Base-by-base conservation (phyloP, 768 basidiomycete species). In the Lentinula lateritia region DNA sequence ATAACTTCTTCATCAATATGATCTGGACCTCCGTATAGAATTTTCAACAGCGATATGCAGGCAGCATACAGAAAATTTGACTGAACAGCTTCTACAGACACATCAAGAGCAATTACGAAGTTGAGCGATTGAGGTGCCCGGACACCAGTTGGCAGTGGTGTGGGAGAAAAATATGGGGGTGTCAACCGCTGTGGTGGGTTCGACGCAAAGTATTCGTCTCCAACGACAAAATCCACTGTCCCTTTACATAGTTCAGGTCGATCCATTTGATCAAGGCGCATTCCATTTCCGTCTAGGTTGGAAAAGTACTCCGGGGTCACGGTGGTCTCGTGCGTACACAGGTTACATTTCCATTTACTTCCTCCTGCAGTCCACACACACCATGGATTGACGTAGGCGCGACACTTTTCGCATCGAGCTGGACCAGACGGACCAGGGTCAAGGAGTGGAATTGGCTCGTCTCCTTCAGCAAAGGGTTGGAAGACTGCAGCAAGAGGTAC, bases 311-410 rank as follows among this genome's bases (percentile, higher is more conserved):
- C 88, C 10, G 86, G 72, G 10, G 66, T 65, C 95, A 96, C 95
- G 77, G 86, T 81, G n/a, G 91, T 93, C 68, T 90, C 85, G 65
- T 87, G 83, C 2, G 78, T 74, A 74, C 97, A 99, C 15, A 99
- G 71, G 78, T 98, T 98, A 72, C 97, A 99, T 67, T 81, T 86
- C 93, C 95, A 99, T 65, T 80, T 85, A 62, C 82, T 80, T 5
- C 97, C 97, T 2, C 91, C 91, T 8, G 89, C 82, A 18, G 83
- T 75, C 87, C 93, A 99, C 28, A 77, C 77, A 72, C 89, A 93
- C 94, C 94, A 98, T 0, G 95, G 90, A 69, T 98, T 98, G 66
- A 99, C 80, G 72, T 98, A 99, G 0, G 82, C 92, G 65, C 92
- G 81, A 72, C 97, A 99, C 38, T 83, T 78, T 50, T 79, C 83